phyloP scores from a whole-genome alignment of 495 filamentous ascomycete species.

The Podospora conica region DNA sequence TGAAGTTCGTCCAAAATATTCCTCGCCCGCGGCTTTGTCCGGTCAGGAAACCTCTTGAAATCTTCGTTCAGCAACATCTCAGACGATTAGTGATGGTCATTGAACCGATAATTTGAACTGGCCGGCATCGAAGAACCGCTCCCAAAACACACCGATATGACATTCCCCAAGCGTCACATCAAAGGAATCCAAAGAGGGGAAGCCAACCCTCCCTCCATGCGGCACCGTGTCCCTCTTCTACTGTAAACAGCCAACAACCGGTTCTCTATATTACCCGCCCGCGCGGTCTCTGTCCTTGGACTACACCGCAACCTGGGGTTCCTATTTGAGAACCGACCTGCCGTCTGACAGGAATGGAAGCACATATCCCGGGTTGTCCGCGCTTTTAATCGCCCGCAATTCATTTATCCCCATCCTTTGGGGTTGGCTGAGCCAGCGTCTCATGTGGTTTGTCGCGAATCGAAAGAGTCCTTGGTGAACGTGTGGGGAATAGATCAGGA shows the following conservation, averaged over 20 bases:
- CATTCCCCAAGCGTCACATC: not conserved
- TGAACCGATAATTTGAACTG: too few relatives aligned
- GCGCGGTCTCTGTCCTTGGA: not conserved
- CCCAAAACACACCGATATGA: not conserved
- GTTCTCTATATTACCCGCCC: not conserved
- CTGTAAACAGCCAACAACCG: not conserved
- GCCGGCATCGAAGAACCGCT: not conserved
- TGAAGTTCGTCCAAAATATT: too few relatives aligned
- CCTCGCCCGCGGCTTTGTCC: too few relatives aligned
- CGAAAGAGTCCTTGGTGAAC: not conserved
- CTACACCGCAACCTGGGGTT: slow-evolving; percentile 23
- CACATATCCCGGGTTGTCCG: not conserved
- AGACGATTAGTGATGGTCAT: too few relatives aligned
- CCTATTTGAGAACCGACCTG: not conserved
- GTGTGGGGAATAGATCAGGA: not conserved
- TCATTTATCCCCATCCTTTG: not conserved
- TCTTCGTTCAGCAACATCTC: too few relatives aligned
- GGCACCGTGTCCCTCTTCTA: not conserved
- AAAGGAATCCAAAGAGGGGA: not conserved
- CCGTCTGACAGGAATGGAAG: not conserved
- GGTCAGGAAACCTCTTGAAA: too few relatives aligned
- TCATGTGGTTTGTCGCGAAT: not conserved
- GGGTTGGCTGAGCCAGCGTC: not conserved
- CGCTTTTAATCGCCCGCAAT: not conserved
- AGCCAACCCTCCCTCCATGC: not conserved